phyloP scores from a whole-genome alignment of 2,329 filamentous ascomycete genomes.

The Colletotrichum cereale region DNA sequence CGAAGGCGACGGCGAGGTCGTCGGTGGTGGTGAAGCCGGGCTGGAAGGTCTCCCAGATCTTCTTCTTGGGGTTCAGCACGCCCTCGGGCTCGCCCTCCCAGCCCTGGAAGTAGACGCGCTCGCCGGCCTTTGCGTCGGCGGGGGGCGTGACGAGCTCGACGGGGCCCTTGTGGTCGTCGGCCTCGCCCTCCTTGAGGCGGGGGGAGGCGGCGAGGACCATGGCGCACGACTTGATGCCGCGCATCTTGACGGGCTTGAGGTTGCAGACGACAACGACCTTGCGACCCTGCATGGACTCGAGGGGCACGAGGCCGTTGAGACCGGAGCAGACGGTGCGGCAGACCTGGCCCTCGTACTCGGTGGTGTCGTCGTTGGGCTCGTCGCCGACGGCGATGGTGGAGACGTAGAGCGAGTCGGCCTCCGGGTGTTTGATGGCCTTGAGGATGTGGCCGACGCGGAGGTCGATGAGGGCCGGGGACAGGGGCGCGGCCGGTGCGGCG shows the following conservation, averaged over 20 bases:
- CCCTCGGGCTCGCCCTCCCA: constrained; percentile 95
- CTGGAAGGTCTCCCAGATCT: constrained; percentile 97
- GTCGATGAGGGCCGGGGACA: constrained; percentile 89
- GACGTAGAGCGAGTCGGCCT: constrained; percentile 95
- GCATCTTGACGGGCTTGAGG: constrained; percentile 99
- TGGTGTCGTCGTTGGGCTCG: constrained; percentile 87
- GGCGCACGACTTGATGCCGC: constrained; percentile 80
- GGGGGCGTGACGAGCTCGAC: constrained; percentile 94
- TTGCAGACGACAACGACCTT: constrained; percentile 98
- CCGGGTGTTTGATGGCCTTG: constrained; percentile 94
- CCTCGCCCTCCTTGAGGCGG: constrained; percentile 83
- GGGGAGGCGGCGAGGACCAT: constrained; percentile 98
- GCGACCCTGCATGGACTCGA: constrained; percentile 96
- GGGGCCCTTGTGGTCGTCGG: constrained; percentile 86
- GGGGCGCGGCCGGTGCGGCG: constrained; percentile 77
- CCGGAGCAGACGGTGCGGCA: constrained; percentile 97
- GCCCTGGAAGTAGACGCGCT: constrained; percentile 92
- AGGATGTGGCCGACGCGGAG: constrained; percentile 97
- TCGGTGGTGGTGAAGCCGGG: constrained; percentile 94
- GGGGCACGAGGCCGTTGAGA: constrained; percentile 89
- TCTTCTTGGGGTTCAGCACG: constrained; percentile 98
- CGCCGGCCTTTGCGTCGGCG: constrained; percentile 81
- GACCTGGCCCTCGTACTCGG: constrained; percentile 90
- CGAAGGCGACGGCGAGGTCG: constrained; percentile 85
- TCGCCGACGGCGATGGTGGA: constrained; percentile 97